Percentiles rank a stretch among this genome's conserved stretches.
Conservation (phyloP, 345 rosid genomes). For the Gossypium longicalyx region DNA sequence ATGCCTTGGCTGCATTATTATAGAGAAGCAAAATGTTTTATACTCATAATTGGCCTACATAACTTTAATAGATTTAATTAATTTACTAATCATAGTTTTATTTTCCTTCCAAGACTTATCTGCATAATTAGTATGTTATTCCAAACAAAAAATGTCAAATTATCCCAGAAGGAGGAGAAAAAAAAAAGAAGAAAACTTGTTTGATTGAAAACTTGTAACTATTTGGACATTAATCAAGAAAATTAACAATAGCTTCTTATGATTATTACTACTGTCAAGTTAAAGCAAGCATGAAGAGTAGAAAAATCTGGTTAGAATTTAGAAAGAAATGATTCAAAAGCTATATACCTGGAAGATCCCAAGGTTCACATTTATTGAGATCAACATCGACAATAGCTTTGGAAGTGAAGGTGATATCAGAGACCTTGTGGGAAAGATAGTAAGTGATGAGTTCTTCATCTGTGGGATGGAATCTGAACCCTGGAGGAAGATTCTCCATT, state of each 20-base stretch:
- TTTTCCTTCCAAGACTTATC: neutral
- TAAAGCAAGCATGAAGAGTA: too few species aligned
- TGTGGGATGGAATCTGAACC: conserved; percentile 95
- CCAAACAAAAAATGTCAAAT: neutral
- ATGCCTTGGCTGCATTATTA: conserved; percentile 58
- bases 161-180: neutral
- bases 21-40: neutral
- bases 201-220: neutral
- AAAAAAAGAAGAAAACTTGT: neutral
- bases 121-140: neutral
- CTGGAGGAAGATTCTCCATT: conserved; percentile 93
- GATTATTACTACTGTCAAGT: too few species aligned
- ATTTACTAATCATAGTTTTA: neutral
- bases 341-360: conserved; percentile 95
- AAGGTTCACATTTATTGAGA: conserved; percentile 96
- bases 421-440: conserved; percentile 64
- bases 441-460: conserved; percentile 92
- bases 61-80: neutral
- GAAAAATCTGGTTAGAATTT: neutral
- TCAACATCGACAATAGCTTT: conserved; percentile 90
- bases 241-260: too few species aligned
- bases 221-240: neutral
- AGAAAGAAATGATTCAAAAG: neutral
- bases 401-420: conserved; percentile 57
- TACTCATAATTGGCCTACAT: neutral